Evolutionary conservation across 176 grass and related monocot species (phyloP).

Genomic region (Zoysia pacifica): DNA sequence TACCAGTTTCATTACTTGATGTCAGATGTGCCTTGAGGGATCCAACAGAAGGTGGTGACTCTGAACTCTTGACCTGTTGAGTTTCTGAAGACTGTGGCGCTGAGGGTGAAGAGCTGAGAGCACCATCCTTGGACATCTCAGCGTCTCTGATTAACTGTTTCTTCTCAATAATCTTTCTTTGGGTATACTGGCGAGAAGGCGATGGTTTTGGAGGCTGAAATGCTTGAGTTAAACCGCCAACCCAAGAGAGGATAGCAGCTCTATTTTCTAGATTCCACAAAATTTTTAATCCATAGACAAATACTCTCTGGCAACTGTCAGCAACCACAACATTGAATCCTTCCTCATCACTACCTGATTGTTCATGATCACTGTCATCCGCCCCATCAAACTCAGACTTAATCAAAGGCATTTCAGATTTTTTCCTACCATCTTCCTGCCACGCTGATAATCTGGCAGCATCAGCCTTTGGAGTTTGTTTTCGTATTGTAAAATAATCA

Average conservation of each 20-base stretch:
- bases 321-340: conserved; percentile 92
- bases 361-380: conserved; percentile 62
- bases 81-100: conserved; percentile 48
- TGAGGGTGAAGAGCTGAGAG: conserved; percentile 41
- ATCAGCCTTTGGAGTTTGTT: conserved; percentile 92
- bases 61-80: conserved; percentile 59
- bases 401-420: conserved; percentile 48
- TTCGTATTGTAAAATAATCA: conserved; percentile 94
- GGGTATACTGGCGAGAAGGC: conserved; percentile 81
- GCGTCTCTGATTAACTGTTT: conserved; percentile 59
- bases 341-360: conserved; percentile 90
- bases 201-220: conserved; percentile 87
- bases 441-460: conserved; percentile 73
- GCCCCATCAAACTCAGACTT: conserved; percentile 68
- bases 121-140: conserved; percentile 54
- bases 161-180: conserved; percentile 78
- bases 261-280: conserved; percentile 93
- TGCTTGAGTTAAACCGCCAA: conserved; percentile 80
- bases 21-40: conserved; percentile 54
- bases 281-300: conserved; percentile 91
- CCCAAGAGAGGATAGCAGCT: conserved; percentile 70
- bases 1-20: conserved; percentile 62
- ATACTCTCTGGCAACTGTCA: conserved; percentile 95
- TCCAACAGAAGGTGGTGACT: conserved; percentile 45
- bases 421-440: conserved; percentile 82